Conservation (phyloP, 2,329 filamentous ascomycete species). For the Apiospora aurea region DNA sequence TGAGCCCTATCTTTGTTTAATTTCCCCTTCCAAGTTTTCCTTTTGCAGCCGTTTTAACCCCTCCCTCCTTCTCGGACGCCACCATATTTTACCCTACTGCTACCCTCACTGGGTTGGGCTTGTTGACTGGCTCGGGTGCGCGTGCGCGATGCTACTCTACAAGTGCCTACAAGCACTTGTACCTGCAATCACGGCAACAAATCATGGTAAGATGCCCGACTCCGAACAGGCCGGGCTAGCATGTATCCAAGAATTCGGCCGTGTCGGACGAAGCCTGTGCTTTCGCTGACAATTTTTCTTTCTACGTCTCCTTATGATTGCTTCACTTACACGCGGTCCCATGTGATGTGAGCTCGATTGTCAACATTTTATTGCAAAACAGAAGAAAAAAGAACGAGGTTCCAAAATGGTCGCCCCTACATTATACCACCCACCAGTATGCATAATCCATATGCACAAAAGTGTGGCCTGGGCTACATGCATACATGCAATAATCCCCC, state of each 20-base stretch:
- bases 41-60: conserved; percentile 2
- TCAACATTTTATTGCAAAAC: neutral
- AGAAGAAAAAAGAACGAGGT: neutral
- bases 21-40: conserved; percentile 21
- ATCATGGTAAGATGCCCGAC: neutral
- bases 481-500: conserved; percentile 8
- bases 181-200: conserved; percentile 9
- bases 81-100: conserved; percentile 14
- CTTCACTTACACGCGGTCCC: neutral
- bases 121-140: conserved; percentile 3
- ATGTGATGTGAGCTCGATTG: neutral
- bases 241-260: neutral
- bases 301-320: neutral
- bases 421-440: neutral
- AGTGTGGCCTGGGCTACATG: neutral
- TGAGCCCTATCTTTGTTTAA: conserved; percentile 5
- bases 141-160: conserved; percentile 16
- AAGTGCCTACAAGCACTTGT: conserved; percentile 16
- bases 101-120: conserved; percentile 2
- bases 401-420: neutral
- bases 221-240: neutral
- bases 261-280: neutral
- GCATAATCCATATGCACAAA: neutral
- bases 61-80: conserved; percentile 13
- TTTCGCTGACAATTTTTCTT: neutral